Conservation (phyloP, 371 early-diverging fungal genomes). For the Mucor indicus region DNA sequence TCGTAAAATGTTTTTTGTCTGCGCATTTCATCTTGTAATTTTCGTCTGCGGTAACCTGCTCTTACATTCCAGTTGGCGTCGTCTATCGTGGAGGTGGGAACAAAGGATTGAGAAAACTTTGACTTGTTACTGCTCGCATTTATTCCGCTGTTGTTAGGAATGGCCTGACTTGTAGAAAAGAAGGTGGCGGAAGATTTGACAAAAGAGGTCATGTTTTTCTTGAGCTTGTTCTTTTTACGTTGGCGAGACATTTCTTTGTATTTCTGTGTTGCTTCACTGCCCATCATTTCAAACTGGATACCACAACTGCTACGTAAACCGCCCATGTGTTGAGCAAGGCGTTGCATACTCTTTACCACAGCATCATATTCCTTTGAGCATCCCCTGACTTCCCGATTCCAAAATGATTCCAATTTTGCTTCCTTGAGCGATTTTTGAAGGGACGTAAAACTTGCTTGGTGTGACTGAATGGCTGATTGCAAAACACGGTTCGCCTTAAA, state of each 20-base stretch:
- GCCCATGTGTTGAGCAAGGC: constrained; percentile 66
- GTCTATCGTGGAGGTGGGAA: constrained; percentile 5
- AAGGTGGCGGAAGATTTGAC: not conserved
- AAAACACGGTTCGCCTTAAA: constrained; percentile 47
- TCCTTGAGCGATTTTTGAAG: constrained; percentile 62
- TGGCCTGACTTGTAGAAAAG: not conserved
- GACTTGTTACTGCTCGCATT: too few species aligned
- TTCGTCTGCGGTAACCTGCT: constrained; percentile 42
- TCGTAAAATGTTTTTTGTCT: constrained; percentile 22
- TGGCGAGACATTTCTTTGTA: constrained; percentile 13
- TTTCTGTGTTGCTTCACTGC: constrained; percentile 23
- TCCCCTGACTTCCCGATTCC: constrained; percentile 49
- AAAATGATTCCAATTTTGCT: constrained; percentile 60
- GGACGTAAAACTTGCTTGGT: constrained; percentile 63
- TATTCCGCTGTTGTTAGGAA: not conserved
- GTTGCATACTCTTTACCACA: constrained; percentile 54
- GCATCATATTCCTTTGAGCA: constrained; percentile 34
- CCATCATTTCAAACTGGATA: constrained; percentile 61
- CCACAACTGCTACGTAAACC: constrained; percentile 67
- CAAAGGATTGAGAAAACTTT: constrained; percentile 8
- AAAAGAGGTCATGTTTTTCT: not conserved
- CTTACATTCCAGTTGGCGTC: constrained; percentile 36
- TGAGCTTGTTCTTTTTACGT: constrained; percentile 2
- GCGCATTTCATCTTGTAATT: constrained; percentile 41
- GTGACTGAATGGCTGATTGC: constrained; percentile 57